Evolutionary conservation across 1,284 basidiomycete genomes (phyloP), one percentile per base, ranked within the genome.

Genomic region (Tausonia pullulans): DNA sequence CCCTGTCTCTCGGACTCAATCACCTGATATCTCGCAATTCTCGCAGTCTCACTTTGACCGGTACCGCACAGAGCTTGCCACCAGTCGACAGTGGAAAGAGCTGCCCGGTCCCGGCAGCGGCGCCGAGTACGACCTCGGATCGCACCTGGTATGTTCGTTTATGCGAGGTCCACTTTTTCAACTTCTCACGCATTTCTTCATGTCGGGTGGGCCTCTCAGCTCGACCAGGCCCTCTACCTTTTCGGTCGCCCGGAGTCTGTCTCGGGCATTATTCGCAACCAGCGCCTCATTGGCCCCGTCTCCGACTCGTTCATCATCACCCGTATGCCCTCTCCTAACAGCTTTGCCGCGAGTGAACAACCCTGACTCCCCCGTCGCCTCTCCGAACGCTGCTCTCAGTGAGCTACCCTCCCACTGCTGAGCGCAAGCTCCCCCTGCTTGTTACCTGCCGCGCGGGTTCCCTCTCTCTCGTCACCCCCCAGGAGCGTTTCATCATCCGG

Each of bases 161-260:
- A 27, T 27, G 27, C 27, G 27, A 27, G 27, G 27, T 27, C 27
- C 27, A 27, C 27, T 27, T 2, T 27, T 11, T 39, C 13, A 11
- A 13, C 27, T 46, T n/a, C 13, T 9, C 61, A 6, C n/a, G 1
- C 3, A 5, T 14, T 53, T 48, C 43, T 46, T 40, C 14, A 41
- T 8, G 6, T 27, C 51, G 13, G 3, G 8, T 59, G 0, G 4
- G 16, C 9, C 13, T 6, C 27, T 3, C 64, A 71, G 65, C 83
- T 92, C 70, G 90, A 93, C 76, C 89, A 92, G 74, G 80, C 83
- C 5, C 78, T 92, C 43, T 78, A 80, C 10, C 80, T 93, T 56
- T 92, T 92, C 71, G 90, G 90, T 50, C 79, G 83, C 61, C 90
- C 90, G 0, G 73, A 81, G 46, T 82, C 77, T 65, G 76, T 92